Evolutionary conservation across 2,329 filamentous ascomycete species (phyloP).

Genomic region (Aspergillus sp.): DNA sequence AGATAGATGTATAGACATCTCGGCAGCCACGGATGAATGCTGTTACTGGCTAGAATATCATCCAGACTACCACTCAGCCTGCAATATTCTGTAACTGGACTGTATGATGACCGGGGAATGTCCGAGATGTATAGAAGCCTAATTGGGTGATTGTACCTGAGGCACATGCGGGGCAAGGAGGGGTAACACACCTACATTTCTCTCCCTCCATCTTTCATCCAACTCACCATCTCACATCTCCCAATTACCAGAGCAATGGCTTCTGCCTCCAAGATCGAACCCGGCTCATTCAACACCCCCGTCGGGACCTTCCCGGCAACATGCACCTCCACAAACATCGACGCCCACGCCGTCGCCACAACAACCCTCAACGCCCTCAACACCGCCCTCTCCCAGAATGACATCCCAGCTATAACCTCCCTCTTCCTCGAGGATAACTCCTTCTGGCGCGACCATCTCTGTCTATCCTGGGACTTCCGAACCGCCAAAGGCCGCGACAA

Average conservation of each 20-base stretch:
- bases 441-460: constrained; percentile 62
- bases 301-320: constrained; percentile 45
- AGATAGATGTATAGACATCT: no score
- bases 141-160: no score
- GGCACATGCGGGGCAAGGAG: no score
- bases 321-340: constrained; percentile 29
- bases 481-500: constrained; percentile 51
- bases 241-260: background rate
- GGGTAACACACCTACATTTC: no score
- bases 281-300: constrained; percentile 57
- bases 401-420: constrained; percentile 33
- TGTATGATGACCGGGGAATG: no score
- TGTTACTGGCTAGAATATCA: no score
- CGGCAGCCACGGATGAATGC: no score
- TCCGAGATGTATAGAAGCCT: no score
- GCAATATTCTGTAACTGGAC: no score
- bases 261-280: constrained; percentile 12
- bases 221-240: no score
- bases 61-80: no score
- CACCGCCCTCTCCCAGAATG: constrained; percentile 31
- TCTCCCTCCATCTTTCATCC: no score
- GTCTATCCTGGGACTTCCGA: constrained; percentile 56
- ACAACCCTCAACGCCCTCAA: constrained; percentile 43
- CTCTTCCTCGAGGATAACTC: constrained; percentile 53
- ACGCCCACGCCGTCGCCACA: constrained; percentile 40